Percentiles rank a stretch among this genome's conserved stretches.
These are phyloP conservation scores for Camellia sinensis DNA, from an alignment of 148 eudicot species.

Conservation along the genomic window DNA sequence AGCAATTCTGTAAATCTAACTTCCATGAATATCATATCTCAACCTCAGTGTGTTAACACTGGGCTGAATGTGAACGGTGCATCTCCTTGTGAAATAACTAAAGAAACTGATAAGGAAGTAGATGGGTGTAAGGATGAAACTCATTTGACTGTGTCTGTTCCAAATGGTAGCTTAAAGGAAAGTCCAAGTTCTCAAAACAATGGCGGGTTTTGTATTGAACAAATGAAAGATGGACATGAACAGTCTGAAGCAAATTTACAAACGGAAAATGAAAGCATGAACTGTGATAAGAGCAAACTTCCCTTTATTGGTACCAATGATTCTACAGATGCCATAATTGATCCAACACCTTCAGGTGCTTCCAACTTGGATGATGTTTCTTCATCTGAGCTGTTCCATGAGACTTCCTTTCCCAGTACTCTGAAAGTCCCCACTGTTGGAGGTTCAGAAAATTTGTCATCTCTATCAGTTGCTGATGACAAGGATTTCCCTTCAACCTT, in stretches of 20 bases:
- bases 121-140: conserved; percentile 10
- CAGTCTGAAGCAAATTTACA: conserved; percentile 9
- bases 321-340: conserved; percentile 13
- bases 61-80: conserved; percentile 11
- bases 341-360: conserved; percentile 13
- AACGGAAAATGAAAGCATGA: conserved; percentile 9
- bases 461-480: conserved; percentile 12
- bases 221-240: conserved; percentile 17
- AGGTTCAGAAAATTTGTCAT: conserved; percentile 1
- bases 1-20: conserved; percentile 20
- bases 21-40: conserved; percentile 13
- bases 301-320: conserved; percentile 5
- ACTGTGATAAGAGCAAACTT: conserved; percentile 9
- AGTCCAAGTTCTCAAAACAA: conserved; percentile 14
- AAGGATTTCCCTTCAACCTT: conserved; percentile 3
- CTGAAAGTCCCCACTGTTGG: not conserved
- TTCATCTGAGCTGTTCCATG: not conserved
- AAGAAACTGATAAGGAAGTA: conserved; percentile 7
- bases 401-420: conserved; percentile 5
- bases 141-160: not conserved
- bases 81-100: not conserved
- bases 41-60: conserved; percentile 11
- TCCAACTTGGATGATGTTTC: not conserved
- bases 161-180: conserved; percentile 17
- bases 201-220: conserved; percentile 8